Evolutionary conservation across 1,284 basidiomycete genomes (phyloP).

Genomic region (Lignosus rhinocerotis): DNA sequence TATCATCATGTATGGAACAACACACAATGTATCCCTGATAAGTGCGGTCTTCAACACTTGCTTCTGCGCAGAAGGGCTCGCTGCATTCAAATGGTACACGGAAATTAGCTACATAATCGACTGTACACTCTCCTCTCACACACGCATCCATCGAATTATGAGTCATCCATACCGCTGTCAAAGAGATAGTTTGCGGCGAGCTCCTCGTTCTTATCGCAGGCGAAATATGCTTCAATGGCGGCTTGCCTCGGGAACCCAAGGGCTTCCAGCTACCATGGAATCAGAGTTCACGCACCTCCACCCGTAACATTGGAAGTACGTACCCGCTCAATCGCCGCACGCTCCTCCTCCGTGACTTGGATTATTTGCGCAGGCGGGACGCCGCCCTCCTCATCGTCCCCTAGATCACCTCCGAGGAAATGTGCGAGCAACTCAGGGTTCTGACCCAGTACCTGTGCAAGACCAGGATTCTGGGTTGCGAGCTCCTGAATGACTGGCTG

Average conservation of each 20-base stretch:
- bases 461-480: slow-evolving; percentile 67
- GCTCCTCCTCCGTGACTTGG: slow-evolving; percentile 82
- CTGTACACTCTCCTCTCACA: slow-evolving; percentile 16
- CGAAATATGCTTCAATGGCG: slow-evolving; percentile 85
- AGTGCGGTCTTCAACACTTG: neutral
- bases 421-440: slow-evolving; percentile 75
- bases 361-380: slow-evolving; percentile 69
- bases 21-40: neutral
- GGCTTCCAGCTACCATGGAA: slow-evolving; percentile 62
- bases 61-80: neutral
- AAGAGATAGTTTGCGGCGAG: slow-evolving; percentile 91
- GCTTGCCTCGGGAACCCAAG: slow-evolving; percentile 83
- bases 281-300: slow-evolving; percentile 9
- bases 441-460: slow-evolving; percentile 65
- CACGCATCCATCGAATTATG: slow-evolving; percentile 14
- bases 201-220: slow-evolving; percentile 95
- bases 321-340: slow-evolving; percentile 84
- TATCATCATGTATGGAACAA: too few relatives aligned
- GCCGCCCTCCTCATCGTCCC: slow-evolving; percentile 47
- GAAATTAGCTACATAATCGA: slow-evolving; percentile 24
- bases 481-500: slow-evolving; percentile 87
- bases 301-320: slow-evolving; percentile 32
- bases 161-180: slow-evolving; percentile 68
- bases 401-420: slow-evolving; percentile 55
- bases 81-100: slow-evolving; percentile 17